Base-by-base conservation (phyloP, 169 alveolate species). In the Plasmodium berghei region DNA sequence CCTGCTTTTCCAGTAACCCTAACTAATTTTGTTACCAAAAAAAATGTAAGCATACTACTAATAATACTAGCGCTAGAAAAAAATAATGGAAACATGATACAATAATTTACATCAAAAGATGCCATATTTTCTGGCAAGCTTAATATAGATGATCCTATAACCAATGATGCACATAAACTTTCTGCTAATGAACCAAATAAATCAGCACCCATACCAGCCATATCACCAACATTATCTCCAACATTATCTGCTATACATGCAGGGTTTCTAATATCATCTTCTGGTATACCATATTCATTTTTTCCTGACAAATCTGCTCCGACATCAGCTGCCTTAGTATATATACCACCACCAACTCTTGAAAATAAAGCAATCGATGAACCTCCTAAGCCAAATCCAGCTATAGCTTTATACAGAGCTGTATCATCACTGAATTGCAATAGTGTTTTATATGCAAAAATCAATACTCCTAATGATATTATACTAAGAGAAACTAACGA, bases 201-300 rank as follows among this genome's bases (percentile, higher is more conserved):
- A 92, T 97, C 99, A 14, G 98, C 97, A 18, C 98, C 98, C 98
- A 96, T 95, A 48, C 99, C 99, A n/a, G 98, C 99, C 59, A 96
- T 94, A 83, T 97, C 98, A 40, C 98, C 98, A 18, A 97, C 98
- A 89, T 97, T 97, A 91, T 97, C 99, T 22, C 99, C 99, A 28
- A 97, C 99, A 90, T 95, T 97, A 93, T 97, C 99, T 26, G 98
- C 99, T 66, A 97, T 97, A 87, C 97, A 94, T 14, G 98, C 98
- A 9, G 99, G 98, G 85, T 97, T 97, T 72, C 97, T 92, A 64
- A 97, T 97, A 90, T 96, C 97, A 67, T 97, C 99, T 92, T 97
- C 99, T 20, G 95, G 96, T 70, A 96, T 91, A 55, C 96, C 98
- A 55, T 70, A 92, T 92, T 95, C 97, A n/a, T 95, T 96, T 90